These are phyloP conservation scores for Axilococcus clingmanii DNA, from an alignment of 139 green algal species.

Conservation along the genomic window DNA sequence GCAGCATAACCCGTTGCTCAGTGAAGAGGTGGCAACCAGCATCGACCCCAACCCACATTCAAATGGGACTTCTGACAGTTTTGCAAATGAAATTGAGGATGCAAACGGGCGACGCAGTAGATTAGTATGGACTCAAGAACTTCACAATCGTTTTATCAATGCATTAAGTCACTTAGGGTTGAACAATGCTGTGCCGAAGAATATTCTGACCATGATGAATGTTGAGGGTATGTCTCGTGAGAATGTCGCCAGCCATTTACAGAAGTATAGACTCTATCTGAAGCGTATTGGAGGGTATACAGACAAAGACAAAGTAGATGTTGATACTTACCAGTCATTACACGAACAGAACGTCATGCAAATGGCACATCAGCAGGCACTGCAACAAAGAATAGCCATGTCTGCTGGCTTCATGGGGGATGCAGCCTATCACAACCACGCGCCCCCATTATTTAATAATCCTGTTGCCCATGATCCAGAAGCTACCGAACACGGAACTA, in stretches of 20 bases:
- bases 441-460: background rate
- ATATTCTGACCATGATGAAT: slow-evolving; percentile 75
- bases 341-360: slow-evolving; percentile 27
- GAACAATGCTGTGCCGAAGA: slow-evolving; percentile 48
- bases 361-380: slow-evolving; percentile 27
- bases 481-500: slow-evolving; percentile 2
- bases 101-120: slow-evolving; percentile 24
- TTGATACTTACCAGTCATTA: slow-evolving; percentile 15
- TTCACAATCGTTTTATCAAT: slow-evolving; percentile 68
- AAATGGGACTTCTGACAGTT: background rate
- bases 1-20: background rate
- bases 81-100: slow-evolving; percentile 1
- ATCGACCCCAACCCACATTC: background rate
- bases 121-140: slow-evolving; percentile 64
- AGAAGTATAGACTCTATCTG: slow-evolving; percentile 79
- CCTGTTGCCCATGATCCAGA: background rate
- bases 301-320: slow-evolving; percentile 16
- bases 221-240: slow-evolving; percentile 88
- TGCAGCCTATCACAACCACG: background rate
- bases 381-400: slow-evolving; percentile 19
- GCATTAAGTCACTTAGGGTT: slow-evolving; percentile 58
- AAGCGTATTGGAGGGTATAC: slow-evolving; percentile 35
- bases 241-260: slow-evolving; percentile 83
- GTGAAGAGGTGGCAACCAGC: background rate
- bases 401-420: background rate